Evolutionary conservation across 2,329 filamentous ascomycete species (phyloP), one percentile per base, ranked within the genome.

Genomic region (Hawksworthiomyces lignivorus): DNA sequence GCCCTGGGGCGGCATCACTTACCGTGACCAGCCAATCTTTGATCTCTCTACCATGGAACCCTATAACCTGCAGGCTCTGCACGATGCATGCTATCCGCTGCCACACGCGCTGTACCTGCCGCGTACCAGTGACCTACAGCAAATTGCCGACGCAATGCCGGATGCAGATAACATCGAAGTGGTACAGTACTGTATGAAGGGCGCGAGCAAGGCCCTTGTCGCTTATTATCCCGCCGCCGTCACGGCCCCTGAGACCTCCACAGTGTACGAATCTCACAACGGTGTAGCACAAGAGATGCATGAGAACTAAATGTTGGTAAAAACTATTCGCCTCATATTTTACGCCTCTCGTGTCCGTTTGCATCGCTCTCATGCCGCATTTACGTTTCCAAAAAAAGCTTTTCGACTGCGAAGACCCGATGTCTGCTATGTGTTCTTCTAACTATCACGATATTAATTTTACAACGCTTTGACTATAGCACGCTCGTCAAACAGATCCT

Each of bases 141-240:
- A 95, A 61, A 71, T 95, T 48, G 84, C 86, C 4, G 70, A 61
- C 49, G 55, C 82, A 24, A 67, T 64, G 21, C 67, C 68, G 2
- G 50, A 64, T 3, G 63, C 64, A 10, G 63, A 60, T 19, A 84
- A 83, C 62, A 69, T 87, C 15, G 77, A 83, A 33, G 80, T 90
- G 20, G 77, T 86, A 36, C 92, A 98, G 65, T 97, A 97, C 59
- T 95, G 89, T 57, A 86, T 94, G 67, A 73, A 84, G 53, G 87
- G 88, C 11, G 85, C 85, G 7, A 96, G 89, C 61, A 96, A 96
- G 63, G 84, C 82, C 41, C 62, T 82, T 60, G 77, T 80, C n/a
- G 77, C 73, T 22, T 82, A 78, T 52, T 64, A 81, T 18, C 74
- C 75, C 4, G 61, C 54, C 5, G 52, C 43, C 12, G 12, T 12